These are phyloP conservation scores for Sherardia arvensis DNA, from an alignment of 257 asterid genomes.

Conservation along the genomic window DNA sequence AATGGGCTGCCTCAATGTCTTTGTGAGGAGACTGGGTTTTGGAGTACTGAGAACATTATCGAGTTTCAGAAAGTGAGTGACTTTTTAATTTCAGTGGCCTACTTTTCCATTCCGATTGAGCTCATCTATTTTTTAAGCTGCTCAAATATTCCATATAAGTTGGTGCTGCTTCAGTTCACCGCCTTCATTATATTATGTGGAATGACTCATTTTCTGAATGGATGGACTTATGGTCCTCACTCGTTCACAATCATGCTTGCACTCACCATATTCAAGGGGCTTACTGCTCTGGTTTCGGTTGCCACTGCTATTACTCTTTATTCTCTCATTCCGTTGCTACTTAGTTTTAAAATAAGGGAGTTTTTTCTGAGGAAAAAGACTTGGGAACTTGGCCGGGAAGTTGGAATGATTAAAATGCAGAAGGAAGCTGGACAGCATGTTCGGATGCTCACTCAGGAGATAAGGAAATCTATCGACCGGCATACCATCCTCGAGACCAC, in stretches of 20 bases:
- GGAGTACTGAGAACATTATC: conserved; percentile 54
- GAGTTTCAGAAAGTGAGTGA: conserved; percentile 76
- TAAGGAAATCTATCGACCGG: conserved; percentile 81
- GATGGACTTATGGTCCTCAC: conserved; percentile 90
- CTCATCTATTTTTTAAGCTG: conserved; percentile 80
- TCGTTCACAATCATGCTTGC: conserved; percentile 76
- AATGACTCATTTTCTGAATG: conserved; percentile 86
- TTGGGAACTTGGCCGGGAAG: conserved; percentile 82
- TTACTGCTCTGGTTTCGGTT: conserved; percentile 76
- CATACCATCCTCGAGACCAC: conserved; percentile 80
- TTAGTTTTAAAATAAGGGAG: conserved; percentile 73
- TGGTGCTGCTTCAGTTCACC: conserved; percentile 83
- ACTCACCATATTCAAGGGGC: conserved; percentile 65
- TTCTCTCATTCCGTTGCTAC: conserved; percentile 69
- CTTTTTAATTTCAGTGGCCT: conserved; percentile 85
- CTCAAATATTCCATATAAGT: conserved; percentile 73
- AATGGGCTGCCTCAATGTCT: conserved; percentile 43
- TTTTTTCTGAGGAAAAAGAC: conserved; percentile 68
- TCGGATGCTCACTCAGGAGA: conserved; percentile 90
- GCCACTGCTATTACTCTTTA: conserved; percentile 82
- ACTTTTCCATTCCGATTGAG: conserved; percentile 93
- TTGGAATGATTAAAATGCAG: conserved; percentile 57
- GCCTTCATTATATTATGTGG: conserved; percentile 89
- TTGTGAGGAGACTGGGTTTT: conserved; percentile 78
- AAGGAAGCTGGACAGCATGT: conserved; percentile 80